These are phyloP conservation scores for Colletotrichum graminicola DNA, from an alignment of 2,329 filamentous ascomycete species.

Conservation along the genomic window DNA sequence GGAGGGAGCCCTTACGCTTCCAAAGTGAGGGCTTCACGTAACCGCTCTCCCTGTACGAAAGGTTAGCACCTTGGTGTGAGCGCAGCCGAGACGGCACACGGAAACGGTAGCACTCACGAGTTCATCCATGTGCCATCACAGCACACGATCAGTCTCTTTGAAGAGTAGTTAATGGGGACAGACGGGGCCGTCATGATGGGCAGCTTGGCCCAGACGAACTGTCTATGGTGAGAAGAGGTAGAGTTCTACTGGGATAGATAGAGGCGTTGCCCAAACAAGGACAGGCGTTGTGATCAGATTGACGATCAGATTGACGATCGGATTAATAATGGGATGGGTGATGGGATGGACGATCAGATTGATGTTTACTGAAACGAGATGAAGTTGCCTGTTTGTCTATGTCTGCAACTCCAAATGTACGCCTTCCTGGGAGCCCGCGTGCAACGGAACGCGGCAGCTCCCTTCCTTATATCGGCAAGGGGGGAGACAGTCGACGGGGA, in stretches of 20 bases:
- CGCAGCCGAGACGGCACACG: too few relatives aligned
- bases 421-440: background rate
- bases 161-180: conserved; percentile 25
- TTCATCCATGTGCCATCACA: conserved; percentile 69
- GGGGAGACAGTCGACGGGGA: background rate
- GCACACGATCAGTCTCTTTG: conserved; percentile 64
- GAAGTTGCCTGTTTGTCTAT: background rate
- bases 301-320: background rate
- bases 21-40: conserved; percentile 56
- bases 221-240: background rate
- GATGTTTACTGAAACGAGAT: background rate
- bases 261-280: background rate
- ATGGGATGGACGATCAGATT: too few relatives aligned
- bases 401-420: conserved; percentile 16
- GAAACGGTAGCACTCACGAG: conserved; percentile 46
- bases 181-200: conserved; percentile 16
- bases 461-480: conserved; percentile 35
- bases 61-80: conserved; percentile 11
- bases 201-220: background rate
- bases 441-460: conserved; percentile 14
- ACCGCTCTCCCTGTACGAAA: conserved; percentile 56
- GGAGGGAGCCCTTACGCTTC: conserved; percentile 55
- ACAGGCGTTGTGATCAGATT: background rate
- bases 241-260: background rate
- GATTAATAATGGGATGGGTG: too few relatives aligned